Percentiles rank a stretch among this genome's conserved stretches.
Evolutionary conservation across 1,284 basidiomycete species (phyloP).

Genomic region (Tetrapyrgos nigripes): DNA sequence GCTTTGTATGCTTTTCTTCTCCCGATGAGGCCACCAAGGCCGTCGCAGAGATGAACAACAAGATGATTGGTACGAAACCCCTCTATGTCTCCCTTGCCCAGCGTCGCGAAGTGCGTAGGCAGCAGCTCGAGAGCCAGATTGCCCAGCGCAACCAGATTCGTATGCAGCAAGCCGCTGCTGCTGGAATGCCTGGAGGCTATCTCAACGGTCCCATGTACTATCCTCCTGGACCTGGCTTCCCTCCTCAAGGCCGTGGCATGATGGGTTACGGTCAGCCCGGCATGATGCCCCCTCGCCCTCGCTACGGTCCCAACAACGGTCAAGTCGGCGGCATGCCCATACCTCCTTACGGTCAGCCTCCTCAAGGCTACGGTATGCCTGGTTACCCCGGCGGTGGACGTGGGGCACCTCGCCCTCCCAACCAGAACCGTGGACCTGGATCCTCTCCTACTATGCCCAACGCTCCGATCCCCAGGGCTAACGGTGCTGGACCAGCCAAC

Average conservation of each 20-base stretch:
- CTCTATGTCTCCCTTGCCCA: conserved; percentile 99
- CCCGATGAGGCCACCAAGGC: conserved; percentile 99
- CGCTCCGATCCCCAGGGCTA: conserved; percentile 59
- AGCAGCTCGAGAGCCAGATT: conserved; percentile 99
- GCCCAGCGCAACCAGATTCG: conserved; percentile 96
- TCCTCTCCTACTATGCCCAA: conserved; percentile 68
- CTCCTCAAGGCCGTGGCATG: conserved; percentile 84
- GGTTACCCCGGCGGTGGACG: conserved; percentile 67
- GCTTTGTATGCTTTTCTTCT: conserved; percentile 99
- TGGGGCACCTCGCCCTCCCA: conserved; percentile 54
- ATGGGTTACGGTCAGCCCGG: conserved; percentile 85
- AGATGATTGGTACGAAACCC: conserved; percentile 99
- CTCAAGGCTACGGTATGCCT: conserved; percentile 72
- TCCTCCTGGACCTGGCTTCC: conserved; percentile 84
- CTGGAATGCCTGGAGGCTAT: conserved; percentile 84
- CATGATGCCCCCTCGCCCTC: conserved; percentile 88
- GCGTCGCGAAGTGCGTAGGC: conserved; percentile 97
- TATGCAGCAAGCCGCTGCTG: conserved; percentile 91
- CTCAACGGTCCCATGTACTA: conserved; percentile 90
- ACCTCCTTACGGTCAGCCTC: conserved; percentile 74
- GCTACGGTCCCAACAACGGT: conserved; percentile 74
- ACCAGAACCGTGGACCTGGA: conserved; percentile 57
- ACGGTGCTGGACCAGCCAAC: conserved; percentile 56
- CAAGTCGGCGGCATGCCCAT: conserved; percentile 82
- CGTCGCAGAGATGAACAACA: conserved; percentile 99